Base-by-base conservation (phyloP, 257 asterid species). In the Petrea volubilis region DNA sequence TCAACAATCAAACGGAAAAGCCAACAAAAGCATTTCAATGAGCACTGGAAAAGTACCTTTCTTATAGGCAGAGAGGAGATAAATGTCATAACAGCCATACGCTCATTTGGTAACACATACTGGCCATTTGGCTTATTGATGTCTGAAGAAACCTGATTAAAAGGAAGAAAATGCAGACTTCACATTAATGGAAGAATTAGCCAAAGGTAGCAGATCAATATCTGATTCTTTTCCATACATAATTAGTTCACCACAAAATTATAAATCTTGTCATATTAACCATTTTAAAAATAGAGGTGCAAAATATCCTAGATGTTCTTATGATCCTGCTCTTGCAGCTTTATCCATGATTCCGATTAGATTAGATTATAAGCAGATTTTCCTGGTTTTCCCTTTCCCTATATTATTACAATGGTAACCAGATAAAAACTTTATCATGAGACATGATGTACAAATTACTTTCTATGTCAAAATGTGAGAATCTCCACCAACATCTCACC, bases 121-220 rank as follows among this genome's bases (percentile, higher is more conserved):
- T 91, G 99, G 72, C 99, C 99, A 75, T 95, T 88, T 15, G 99
- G 99, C 80, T 95, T 95, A 82, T 91, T 95, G 69, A 95, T 90
- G 78, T 95, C 99, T 29, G 99, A 95, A 84, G 92, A 92, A 76
- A 94, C 93, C 99, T 89, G 87, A 67, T 72, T 62, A 57, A 73
- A 28, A 59, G 41, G 58, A 73, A 18, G 44, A 41, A 60, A 51
- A 67, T 21, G 8, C 40, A 69, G 15, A 40, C 34, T 25, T 57
- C 29, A 55, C 43, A 52, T 43, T 20, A 58, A 13, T 47, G 51
- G 11, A 63, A 38, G 56, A 29, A 43, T 17, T 4, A 47, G 15
- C 18, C 64, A 13, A 38, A 18, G 43, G 47, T 61, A 57, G 24
- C 65, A 58, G 59, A 27, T 57, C 34, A 68, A 56, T 20, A 25